These are phyloP conservation scores for Teratosphaeria gauchensis DNA, from an alignment of 2,329 filamentous ascomycete species.

Conservation along the genomic window DNA sequence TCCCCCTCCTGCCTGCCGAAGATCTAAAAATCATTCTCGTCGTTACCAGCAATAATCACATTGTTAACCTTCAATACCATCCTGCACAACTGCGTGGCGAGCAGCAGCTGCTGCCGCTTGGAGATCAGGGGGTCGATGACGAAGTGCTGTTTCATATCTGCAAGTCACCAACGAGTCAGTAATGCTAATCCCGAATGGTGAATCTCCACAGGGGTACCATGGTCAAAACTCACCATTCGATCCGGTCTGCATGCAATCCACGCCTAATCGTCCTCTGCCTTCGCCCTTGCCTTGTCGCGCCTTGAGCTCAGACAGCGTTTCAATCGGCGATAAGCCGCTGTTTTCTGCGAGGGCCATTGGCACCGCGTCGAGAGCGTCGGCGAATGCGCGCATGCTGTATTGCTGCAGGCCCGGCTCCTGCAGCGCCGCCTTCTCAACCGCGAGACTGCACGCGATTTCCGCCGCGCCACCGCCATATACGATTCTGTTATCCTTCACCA, in stretches of 20 bases:
- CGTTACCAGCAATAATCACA: slow-evolving; percentile 80
- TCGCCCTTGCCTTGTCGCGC: slow-evolving; percentile 82
- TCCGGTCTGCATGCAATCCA: slow-evolving; percentile 95
- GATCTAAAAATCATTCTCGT: slow-evolving; percentile 69
- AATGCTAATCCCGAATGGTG: background rate
- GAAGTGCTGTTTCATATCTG: slow-evolving; percentile 94
- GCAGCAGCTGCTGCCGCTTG: slow-evolving; percentile 91
- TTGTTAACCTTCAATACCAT: slow-evolving; percentile 98
- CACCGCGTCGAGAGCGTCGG: slow-evolving; percentile 84
- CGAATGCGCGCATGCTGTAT: slow-evolving; percentile 97
- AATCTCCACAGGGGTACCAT: background rate
- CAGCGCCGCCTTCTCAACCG: slow-evolving; percentile 87
- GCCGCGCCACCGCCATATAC: slow-evolving; percentile 96
- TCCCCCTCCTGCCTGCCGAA: background rate
- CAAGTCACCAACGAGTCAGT: slow-evolving; percentile 1
- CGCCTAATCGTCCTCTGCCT: slow-evolving; percentile 67
- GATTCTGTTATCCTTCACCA: slow-evolving; percentile 91
- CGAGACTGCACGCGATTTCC: slow-evolving; percentile 92
- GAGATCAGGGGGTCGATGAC: slow-evolving; percentile 97
- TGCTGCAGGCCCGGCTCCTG: slow-evolving; percentile 92
- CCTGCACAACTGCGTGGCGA: slow-evolving; percentile 92
- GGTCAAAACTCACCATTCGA: slow-evolving; percentile 56
- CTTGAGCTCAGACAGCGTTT: slow-evolving; percentile 90
- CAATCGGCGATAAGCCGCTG: slow-evolving; percentile 89
- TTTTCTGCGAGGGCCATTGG: slow-evolving; percentile 97